phyloP scores from a whole-genome alignment of 345 rosid species.

The Nephelium lappaceum region DNA sequence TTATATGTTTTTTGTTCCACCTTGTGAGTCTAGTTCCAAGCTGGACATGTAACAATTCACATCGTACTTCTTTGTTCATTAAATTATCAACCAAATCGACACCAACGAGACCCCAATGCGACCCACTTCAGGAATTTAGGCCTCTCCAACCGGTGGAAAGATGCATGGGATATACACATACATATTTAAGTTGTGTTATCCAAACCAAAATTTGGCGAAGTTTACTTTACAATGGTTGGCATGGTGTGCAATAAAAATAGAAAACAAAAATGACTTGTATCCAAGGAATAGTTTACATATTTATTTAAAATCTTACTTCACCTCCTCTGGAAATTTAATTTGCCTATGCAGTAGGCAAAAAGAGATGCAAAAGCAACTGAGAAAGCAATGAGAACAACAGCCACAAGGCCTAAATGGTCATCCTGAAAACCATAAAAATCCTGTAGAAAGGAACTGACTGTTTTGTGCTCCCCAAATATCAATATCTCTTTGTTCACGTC shows the following conservation, averaged over 20 bases:
- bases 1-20: no score
- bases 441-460: neutral
- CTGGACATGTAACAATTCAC: no score
- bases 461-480: constrained; percentile 8
- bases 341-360: constrained; percentile 21
- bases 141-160: no score
- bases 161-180: no score
- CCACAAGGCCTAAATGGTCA: constrained; percentile 13
- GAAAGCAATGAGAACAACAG: constrained; percentile 24
- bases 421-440: constrained; percentile 18
- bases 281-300: neutral
- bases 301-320: neutral
- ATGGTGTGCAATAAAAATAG: no score
- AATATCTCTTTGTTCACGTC: constrained; percentile 1
- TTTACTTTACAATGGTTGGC: no score
- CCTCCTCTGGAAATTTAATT: constrained; percentile 25
- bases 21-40: no score
- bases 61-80: no score
- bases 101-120: no score
- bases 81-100: no score
- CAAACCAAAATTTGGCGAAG: neutral
- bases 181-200: neutral
- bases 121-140: no score
- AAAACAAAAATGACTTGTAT: no score
- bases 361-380: constrained; percentile 24